Evolutionary conservation across 441 rosid genomes (phyloP).

Genomic region (Croton setiger): DNA sequence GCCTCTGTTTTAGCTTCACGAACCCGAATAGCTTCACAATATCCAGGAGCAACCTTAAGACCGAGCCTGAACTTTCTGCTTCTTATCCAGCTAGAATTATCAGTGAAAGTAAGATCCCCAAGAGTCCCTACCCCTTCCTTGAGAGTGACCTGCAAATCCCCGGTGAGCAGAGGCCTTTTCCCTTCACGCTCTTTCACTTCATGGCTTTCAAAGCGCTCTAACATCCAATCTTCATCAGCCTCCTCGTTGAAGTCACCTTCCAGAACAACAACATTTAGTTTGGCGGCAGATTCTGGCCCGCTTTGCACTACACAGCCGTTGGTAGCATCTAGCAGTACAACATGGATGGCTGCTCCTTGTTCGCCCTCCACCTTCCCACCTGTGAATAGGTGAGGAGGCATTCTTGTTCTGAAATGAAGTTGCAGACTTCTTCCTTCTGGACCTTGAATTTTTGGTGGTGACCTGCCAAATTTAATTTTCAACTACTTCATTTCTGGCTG

Average conservation of each 20-base stretch:
- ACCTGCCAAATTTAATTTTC: conserved; percentile 30
- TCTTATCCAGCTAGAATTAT: conserved; percentile 99
- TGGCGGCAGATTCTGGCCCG: conserved; percentile 78
- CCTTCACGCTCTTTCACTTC: conserved; percentile 96
- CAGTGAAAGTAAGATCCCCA: conserved; percentile 96
- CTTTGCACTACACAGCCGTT: conserved; percentile 58
- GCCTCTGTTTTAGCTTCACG: conserved; percentile 97
- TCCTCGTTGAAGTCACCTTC: conserved; percentile 93
- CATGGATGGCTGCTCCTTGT: conserved; percentile 87
- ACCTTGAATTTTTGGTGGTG: conserved; percentile 61
- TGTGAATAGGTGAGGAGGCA: conserved; percentile 96
- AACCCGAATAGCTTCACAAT: conserved; percentile 58
- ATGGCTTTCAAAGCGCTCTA: conserved; percentile 75
- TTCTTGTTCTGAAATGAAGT: conserved; percentile 76
- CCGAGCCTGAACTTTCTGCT: conserved; percentile 99
- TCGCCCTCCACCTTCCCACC: conserved; percentile 99
- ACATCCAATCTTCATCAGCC: conserved; percentile 73
- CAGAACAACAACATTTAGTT: conserved; percentile 75
- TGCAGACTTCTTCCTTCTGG: conserved; percentile 71
- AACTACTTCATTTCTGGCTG: background rate
- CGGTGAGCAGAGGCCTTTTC: conserved; percentile 86
- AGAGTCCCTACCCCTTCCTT: conserved; percentile 97
- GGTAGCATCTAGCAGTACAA: conserved; percentile 61
- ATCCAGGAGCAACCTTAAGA: conserved; percentile 63
- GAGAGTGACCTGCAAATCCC: conserved; percentile 74